Evolutionary conservation across 2,329 filamentous ascomycete species (phyloP), one percentile per base, ranked within the genome.

Genomic region (Juglanconis juglandina): DNA sequence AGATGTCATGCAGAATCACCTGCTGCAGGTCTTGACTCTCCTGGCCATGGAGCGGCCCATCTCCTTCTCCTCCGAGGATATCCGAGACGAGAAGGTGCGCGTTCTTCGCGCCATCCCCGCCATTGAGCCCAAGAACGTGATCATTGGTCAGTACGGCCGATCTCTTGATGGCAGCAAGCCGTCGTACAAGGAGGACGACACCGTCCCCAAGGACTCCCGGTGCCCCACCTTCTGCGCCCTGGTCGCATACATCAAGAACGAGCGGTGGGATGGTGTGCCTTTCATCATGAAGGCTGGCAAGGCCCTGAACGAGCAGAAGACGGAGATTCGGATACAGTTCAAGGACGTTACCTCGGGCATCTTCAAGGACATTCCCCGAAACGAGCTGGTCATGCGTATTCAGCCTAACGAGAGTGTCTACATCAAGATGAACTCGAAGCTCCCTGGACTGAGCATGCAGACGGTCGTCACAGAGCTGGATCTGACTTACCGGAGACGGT

Each of bases 361-460:
- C 77, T 99, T 99, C 83, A 98, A 98, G 85, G 94, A 99, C 75
- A 99, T 99, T 72, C 96, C 95, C 62, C 90, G 96, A 68, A 99
- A 99, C 81, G 95, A 99, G 81, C 89, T 99, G 67, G 95, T 99
- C 71, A 97, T 99, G 81, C 93, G 95, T 68, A 96, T 99, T 66
- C 95, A 99, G 82, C 95, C 95, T 70, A 99, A 99, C 81, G 95
- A 99, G 84, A 96, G 91, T 74, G 93, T 99, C 68, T 99, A 99
- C 81, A 96, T 98, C 78, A 99, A 99, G 87, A 99, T 99, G 95
- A 99, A 99, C 88, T 98, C 94, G 35, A 99, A 99, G 84, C 84
- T 99, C 62, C 96, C 95, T 24, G 95, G 95, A 70, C 83, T 99
- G 70, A 98, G 92, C 82, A 99, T 98, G 93, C 95, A 99, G 83